Base-by-base conservation (phyloP, 2,329 filamentous ascomycete species). In the Orbilia oligospora region DNA sequence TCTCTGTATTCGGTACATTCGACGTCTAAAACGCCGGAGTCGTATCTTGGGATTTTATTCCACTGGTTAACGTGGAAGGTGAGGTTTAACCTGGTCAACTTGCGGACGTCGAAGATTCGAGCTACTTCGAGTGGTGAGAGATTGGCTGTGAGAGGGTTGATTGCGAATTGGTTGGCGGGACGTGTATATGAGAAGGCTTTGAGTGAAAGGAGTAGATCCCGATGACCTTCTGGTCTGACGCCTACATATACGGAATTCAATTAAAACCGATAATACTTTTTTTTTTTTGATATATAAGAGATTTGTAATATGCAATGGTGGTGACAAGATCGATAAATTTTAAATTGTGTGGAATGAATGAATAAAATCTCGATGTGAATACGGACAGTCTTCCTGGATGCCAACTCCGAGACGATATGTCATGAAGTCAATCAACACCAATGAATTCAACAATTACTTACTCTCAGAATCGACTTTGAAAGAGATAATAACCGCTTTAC, bases 151-250 rank as follows among this genome's bases (percentile, higher is more conserved):
- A 61, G 20, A 4, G 56, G 27, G 12, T 44, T 61, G 20, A 61
- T 61, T 44, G 36, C 14, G 20, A 61, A 61, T 61, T 61, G 33
- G 12, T 36, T 61, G n/a, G 56, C 56, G 3, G 56, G 56, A n/a
- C 56, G 56, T 5, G 56, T 61, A 36, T 44, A 44, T 9, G 56
- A 61, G 56, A 61, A 61, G 0, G 56, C 56, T 20, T 61, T 61
- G 4, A 61, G 56, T 3, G 56, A 5, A 20, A 61, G 56, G 1
- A 61, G 56, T 8, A 61, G 18, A 9, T 61, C 14, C 2, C 20
- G 33, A 20, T 44, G 18, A 6, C 33, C 12, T 8, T 61, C 20
- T 10, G 33, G 30, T 18, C 9, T 9, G 33, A 55, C 18, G 6
- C 24, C 51, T 55, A 55, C 12, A 16, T 3, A 10, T 36, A 18